Evolutionary conservation across 495 filamentous ascomycete genomes (phyloP).

Genomic region (Penicillium canescens): DNA sequence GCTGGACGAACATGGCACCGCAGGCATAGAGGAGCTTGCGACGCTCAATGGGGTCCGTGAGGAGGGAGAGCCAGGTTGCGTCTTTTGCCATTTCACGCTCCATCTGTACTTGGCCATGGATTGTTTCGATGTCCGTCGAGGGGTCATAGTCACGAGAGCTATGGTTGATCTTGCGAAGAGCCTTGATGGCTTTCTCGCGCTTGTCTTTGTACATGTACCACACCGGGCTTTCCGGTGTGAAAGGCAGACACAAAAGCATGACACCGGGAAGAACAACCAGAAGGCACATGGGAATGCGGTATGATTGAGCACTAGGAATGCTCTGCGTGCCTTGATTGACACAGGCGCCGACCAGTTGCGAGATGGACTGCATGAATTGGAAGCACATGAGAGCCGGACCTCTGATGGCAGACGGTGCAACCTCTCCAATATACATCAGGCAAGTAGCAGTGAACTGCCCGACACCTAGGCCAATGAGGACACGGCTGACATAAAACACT

Average conservation of each 20-base stretch:
- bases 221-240: constrained; percentile 35
- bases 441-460: constrained; percentile 28
- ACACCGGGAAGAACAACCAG: constrained; percentile 30
- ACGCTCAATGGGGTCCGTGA: constrained; percentile 35
- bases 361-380: constrained; percentile 38
- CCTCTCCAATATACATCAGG: constrained; percentile 35
- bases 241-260: constrained; percentile 31
- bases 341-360: constrained; percentile 33
- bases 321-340: constrained; percentile 33
- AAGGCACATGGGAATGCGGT: constrained; percentile 36
- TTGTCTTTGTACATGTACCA: constrained; percentile 32
- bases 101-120: constrained; percentile 16
- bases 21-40: constrained; percentile 34
- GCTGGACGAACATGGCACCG: constrained; percentile 38
- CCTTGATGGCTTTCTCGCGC: constrained; percentile 19
- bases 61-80: constrained; percentile 28
- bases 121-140: constrained; percentile 19
- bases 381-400: constrained; percentile 37
- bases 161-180: constrained; percentile 35
- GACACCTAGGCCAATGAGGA: constrained; percentile 25
- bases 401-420: constrained; percentile 33
- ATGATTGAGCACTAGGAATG: constrained; percentile 24
- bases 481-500: constrained; percentile 20
- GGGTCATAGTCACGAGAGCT: constrained; percentile 27
- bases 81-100: constrained; percentile 22